phyloP scores from a whole-genome alignment of 2,329 filamentous ascomycete genomes.

The Chaetomiaceae sp. region DNA sequence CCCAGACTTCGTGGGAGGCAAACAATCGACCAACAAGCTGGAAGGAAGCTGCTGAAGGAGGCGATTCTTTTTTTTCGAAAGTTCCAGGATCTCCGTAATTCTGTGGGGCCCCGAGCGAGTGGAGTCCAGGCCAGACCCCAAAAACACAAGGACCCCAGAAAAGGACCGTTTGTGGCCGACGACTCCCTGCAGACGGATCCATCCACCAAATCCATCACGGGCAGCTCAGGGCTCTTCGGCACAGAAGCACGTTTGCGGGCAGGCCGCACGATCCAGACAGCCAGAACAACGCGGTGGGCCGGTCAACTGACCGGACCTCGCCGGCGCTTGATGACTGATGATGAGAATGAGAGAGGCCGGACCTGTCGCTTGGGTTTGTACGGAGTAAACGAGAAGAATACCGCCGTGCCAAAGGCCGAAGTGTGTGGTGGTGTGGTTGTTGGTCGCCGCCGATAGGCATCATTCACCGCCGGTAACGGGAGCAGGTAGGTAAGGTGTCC shows the following conservation, averaged over 20 bases:
- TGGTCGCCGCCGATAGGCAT: too few relatives aligned
- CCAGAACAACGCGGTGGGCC: not conserved
- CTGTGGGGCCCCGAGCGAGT: constrained; percentile 6
- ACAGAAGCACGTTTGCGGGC: too few relatives aligned
- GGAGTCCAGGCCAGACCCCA: not conserved
- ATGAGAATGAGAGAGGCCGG: too few relatives aligned
- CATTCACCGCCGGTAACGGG: too few relatives aligned
- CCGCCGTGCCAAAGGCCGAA: constrained; percentile 11
- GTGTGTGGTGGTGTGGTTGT: constrained; percentile 1
- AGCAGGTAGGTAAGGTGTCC: too few relatives aligned
- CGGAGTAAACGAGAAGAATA: not conserved
- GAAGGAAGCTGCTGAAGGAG: not conserved
- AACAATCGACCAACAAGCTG: not conserved
- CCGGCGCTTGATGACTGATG: constrained; percentile 4
- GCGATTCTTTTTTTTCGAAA: not conserved
- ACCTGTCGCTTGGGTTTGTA: too few relatives aligned
- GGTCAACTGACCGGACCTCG: constrained; percentile 9
- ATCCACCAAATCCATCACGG: not conserved
- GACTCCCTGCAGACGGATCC: constrained; percentile 2
- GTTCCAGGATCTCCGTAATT: constrained; percentile 1
- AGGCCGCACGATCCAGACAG: too few relatives aligned
- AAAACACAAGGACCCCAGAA: constrained; percentile 18
- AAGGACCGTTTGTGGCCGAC: constrained; percentile 27
- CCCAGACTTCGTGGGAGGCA: too few relatives aligned
- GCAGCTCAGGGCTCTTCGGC: not conserved